Conservation (phyloP, 1,284 basidiomycete genomes). For the Rhodotorula sp. region DNA sequence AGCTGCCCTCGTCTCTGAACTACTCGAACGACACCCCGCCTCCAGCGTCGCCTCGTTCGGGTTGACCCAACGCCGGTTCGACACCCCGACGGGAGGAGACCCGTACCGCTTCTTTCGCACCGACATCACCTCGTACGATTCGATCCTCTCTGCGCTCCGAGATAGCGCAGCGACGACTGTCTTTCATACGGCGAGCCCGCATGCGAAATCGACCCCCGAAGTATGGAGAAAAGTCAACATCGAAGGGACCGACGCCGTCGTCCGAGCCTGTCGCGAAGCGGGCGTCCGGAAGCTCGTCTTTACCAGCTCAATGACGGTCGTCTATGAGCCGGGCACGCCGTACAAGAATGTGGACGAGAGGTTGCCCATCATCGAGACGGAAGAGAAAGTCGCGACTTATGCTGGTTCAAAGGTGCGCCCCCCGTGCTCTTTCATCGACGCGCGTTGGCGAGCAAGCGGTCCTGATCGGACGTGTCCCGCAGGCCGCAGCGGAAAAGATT, state of each 20-base stretch:
- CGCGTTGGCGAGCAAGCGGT: accelerated
- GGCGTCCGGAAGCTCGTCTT: slow-evolving; percentile 86
- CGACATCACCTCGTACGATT: slow-evolving; percentile 73
- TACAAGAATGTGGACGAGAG: slow-evolving; percentile 88
- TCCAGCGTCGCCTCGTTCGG: slow-evolving; percentile 72
- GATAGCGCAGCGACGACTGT: slow-evolving; percentile 80
- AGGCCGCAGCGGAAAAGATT: slow-evolving; percentile 75
- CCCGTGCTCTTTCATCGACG: background rate
- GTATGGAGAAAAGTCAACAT: slow-evolving; percentile 93
- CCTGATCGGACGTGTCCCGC: background rate
- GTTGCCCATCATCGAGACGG: slow-evolving; percentile 63
- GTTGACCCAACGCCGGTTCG: slow-evolving; percentile 63
- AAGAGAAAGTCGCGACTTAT: slow-evolving; percentile 18
- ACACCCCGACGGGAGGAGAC: slow-evolving; percentile 54
- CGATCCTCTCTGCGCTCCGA: slow-evolving; percentile 66
- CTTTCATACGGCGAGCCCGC: slow-evolving; percentile 92
- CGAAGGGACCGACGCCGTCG: slow-evolving; percentile 79
- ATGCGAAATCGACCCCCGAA: slow-evolving; percentile 61
- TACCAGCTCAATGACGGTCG: slow-evolving; percentile 90
- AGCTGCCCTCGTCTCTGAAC: slow-evolving; percentile 78
- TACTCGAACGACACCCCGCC: slow-evolving; percentile 66
- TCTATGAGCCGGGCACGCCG: slow-evolving; percentile 74
- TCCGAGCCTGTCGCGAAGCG: slow-evolving; percentile 68
- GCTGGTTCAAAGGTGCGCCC: slow-evolving; percentile 64
- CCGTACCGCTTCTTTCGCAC: slow-evolving; percentile 46